These are phyloP conservation scores for Mucor plumbeus DNA, from an alignment of 371 early-diverging fungal genomes.

Conservation along the genomic window DNA sequence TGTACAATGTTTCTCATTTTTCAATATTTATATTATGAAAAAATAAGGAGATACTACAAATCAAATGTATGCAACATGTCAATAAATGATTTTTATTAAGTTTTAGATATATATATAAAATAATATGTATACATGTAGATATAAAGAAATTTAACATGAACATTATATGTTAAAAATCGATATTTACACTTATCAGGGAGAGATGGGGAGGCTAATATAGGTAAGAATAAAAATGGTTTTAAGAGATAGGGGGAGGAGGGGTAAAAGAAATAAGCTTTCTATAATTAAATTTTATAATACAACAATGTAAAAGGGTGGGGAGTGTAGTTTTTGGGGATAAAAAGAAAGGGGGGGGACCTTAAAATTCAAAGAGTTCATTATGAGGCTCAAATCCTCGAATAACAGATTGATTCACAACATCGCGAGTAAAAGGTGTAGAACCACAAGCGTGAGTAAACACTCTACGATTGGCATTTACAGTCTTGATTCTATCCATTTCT, in stretches of 20 bases:
- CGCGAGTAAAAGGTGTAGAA: conserved; percentile 39
- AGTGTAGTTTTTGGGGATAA: no score
- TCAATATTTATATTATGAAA: not conserved
- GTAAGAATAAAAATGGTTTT: not conserved
- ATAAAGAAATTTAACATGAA: not conserved
- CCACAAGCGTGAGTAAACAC: conserved; percentile 52
- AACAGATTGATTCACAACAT: conserved; percentile 39
- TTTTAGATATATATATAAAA: not conserved
- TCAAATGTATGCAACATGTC: not conserved
- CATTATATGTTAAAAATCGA: not conserved
- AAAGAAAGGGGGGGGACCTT: conserved; percentile 4
- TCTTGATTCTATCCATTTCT: conserved; percentile 32
- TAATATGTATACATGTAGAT: not conserved
- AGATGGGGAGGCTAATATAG: not conserved
- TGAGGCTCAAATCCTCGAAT: conserved; percentile 38
- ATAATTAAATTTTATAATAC: not conserved
- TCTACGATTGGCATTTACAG: conserved; percentile 16
- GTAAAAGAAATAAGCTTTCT: not conserved
- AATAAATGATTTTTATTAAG: not conserved
- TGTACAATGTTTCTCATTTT: no score
- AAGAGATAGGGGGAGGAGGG: not conserved
- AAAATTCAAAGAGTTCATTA: conserved; percentile 54
- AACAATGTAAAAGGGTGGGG: not conserved
- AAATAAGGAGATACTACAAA: not conserved
- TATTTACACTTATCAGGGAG: conserved; percentile 1